Evolutionary conservation across 2,329 filamentous ascomycete species (phyloP).

Genomic region (Penicillium sp.): DNA sequence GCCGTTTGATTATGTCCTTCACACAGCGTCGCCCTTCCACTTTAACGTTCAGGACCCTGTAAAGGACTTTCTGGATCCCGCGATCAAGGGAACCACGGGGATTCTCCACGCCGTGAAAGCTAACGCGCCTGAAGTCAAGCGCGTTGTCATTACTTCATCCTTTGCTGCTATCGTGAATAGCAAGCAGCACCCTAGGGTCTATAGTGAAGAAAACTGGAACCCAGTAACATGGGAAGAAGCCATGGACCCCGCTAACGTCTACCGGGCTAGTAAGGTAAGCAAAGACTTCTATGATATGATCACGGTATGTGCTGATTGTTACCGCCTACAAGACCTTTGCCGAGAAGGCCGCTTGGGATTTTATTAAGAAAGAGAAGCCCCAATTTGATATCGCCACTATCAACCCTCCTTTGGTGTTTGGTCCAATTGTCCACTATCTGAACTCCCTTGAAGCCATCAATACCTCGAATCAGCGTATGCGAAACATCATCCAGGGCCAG

Average conservation of each 20-base stretch:
- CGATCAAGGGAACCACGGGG: conserved; percentile 62
- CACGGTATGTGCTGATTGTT: conserved; percentile 7
- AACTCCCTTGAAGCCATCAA: conserved; percentile 64
- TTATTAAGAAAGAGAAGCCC: conserved; percentile 55
- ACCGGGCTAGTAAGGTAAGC: conserved; percentile 54
- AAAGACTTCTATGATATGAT: background rate
- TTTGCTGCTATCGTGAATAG: conserved; percentile 64
- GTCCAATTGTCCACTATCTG: conserved; percentile 63
- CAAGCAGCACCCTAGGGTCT: conserved; percentile 33
- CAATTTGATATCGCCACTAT: conserved; percentile 62
- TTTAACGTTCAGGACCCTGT: conserved; percentile 69
- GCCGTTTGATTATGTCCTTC: conserved; percentile 70
- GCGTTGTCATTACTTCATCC: conserved; percentile 68
- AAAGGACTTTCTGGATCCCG: conserved; percentile 60
- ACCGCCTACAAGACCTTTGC: conserved; percentile 50
- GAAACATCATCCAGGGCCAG: conserved; percentile 62
- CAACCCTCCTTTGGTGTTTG: conserved; percentile 62
- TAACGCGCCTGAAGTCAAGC: conserved; percentile 64
- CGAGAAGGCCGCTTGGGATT: conserved; percentile 66
- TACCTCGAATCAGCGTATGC: conserved; percentile 68
- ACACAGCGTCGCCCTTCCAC: conserved; percentile 73
- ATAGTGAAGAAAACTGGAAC: conserved; percentile 44
- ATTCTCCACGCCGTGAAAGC: conserved; percentile 62
- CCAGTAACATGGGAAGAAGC: conserved; percentile 45
- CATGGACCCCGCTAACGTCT: conserved; percentile 36